Evolutionary conservation across 2,329 filamentous ascomycete species (phyloP).

Genomic region (Alternaria sp.): DNA sequence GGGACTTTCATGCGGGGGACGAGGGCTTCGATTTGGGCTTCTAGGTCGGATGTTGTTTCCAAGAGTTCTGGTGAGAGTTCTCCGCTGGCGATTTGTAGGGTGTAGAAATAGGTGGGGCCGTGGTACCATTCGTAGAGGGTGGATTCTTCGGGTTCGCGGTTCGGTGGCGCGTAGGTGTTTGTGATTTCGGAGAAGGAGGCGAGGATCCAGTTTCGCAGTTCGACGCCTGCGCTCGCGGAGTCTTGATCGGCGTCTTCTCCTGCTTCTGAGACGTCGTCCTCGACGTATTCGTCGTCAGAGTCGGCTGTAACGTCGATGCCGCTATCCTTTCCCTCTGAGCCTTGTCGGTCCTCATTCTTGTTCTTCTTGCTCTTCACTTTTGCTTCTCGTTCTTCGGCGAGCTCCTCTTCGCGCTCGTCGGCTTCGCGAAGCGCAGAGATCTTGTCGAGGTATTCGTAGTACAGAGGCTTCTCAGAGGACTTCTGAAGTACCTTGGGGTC

Average conservation of each 20-base stretch:
- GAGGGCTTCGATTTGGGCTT: conserved; percentile 17
- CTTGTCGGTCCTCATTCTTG: neutral
- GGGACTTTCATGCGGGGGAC: conserved; percentile 20
- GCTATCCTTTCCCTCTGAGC: conserved; percentile 23
- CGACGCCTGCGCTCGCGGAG: conserved; percentile 18
- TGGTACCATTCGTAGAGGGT: conserved; percentile 27
- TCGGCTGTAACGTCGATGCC: conserved; percentile 22
- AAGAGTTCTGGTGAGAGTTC: conserved; percentile 7
- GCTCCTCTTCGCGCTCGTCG: conserved; percentile 20
- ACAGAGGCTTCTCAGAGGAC: conserved; percentile 18
- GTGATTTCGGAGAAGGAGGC: conserved; percentile 13
- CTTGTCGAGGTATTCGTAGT: conserved; percentile 26
- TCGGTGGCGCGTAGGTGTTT: conserved; percentile 13
- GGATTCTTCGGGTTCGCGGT: conserved; percentile 19
- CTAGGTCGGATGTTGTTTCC: conserved; percentile 14
- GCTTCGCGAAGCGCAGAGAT: conserved; percentile 19
- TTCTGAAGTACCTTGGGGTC: conserved; percentile 16
- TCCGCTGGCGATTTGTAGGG: conserved; percentile 5
- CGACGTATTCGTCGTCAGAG: conserved; percentile 10
- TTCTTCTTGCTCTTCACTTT: neutral
- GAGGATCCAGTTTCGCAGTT: conserved; percentile 23
- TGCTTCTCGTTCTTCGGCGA: conserved; percentile 2
- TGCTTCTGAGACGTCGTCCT: conserved; percentile 10
- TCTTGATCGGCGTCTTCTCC: conserved; percentile 24
- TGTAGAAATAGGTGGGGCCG: conserved; percentile 27